Base-by-base conservation (phyloP, 805 yeast species). In the Isabelozyma pseudorhagii region DNA sequence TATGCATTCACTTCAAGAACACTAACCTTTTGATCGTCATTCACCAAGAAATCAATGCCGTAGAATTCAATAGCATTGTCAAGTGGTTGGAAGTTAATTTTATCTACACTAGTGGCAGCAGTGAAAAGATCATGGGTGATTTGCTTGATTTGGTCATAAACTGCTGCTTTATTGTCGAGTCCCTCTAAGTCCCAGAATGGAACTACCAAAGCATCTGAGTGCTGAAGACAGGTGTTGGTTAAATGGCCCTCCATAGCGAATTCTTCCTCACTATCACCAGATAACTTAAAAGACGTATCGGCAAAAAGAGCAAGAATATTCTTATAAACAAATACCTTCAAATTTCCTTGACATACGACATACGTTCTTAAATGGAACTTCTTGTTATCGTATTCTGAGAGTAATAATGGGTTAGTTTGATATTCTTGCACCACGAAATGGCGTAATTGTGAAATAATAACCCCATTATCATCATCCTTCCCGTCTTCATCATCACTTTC, bases 201-300 rank as follows among this genome's bases (percentile, higher is more conserved):
- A 34, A 79, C 82, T 29, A 92, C 97, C 44, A 72, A 58, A 5
- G 67, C 62, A 34, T 66, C 72, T 5, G 74, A 78, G 14, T 79
- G 81, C 67, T 93, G 98, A 36, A 91, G 68, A 70, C 99, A 94
- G 0, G 99, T 94, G 62, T 94, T 94, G 13, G 99, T 94, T 55
- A 94, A 75, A 64, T 94, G 99, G 1, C 94, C 90, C 1, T 74
- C 74, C 67, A 89, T 77, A 34, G 76, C 71, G 5, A 77, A 67
- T 5, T 65, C 59, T 0, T 64, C 69, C 5, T 66, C 68, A 5
- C 49, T 47, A 10, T 63, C 63, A 6, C 57, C 54, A 8, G 79
- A 78, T 5, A 47, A 29, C 0, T 55, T 49, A 59, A 82, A 93
- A 4, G 71, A 49, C 2, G 72, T 61, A 8, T 79, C 80, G 10